Evolutionary conservation across 2,329 filamentous ascomycete genomes (phyloP).

Genomic region (Colletotrichum destructivum): DNA sequence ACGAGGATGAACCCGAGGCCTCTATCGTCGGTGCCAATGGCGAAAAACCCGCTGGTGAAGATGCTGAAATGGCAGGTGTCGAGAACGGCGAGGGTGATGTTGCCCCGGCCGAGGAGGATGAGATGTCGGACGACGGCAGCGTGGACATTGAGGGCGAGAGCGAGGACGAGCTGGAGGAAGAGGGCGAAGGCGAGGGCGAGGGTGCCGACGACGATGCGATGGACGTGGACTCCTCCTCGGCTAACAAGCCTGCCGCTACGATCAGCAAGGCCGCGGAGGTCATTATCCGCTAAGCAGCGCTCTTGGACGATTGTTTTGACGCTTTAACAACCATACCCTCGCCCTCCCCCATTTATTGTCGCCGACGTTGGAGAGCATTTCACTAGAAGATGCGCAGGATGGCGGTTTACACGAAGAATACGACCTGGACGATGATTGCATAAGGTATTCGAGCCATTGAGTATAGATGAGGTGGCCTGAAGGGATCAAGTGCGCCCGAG

Average conservation of each 20-base stretch:
- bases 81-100: constrained; percentile 65
- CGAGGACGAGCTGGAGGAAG: constrained; percentile 79
- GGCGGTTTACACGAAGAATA: constrained; percentile 42
- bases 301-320: constrained; percentile 27
- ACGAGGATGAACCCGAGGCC: constrained; percentile 69
- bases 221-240: constrained; percentile 61
- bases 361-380: constrained; percentile 26
- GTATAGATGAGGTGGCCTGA: constrained; percentile 27
- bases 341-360: constrained; percentile 23
- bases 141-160: constrained; percentile 86
- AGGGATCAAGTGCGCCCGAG: constrained; percentile 16
- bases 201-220: constrained; percentile 62
- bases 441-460: constrained; percentile 33
- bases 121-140: constrained; percentile 80
- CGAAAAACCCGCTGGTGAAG: constrained; percentile 68
- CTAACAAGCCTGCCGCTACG: constrained; percentile 53
- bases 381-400: constrained; percentile 35
- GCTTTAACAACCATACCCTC: constrained; percentile 37
- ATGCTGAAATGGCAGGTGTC: constrained; percentile 82
- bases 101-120: constrained; percentile 74
- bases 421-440: constrained; percentile 42
- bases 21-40: constrained; percentile 62
- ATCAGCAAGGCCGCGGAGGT: constrained; percentile 52
- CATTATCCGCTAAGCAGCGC: constrained; percentile 40
- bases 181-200: constrained; percentile 60